Evolutionary conservation across 2,329 filamentous ascomycete genomes (phyloP).

Genomic region (Colletotrichum sp.): DNA sequence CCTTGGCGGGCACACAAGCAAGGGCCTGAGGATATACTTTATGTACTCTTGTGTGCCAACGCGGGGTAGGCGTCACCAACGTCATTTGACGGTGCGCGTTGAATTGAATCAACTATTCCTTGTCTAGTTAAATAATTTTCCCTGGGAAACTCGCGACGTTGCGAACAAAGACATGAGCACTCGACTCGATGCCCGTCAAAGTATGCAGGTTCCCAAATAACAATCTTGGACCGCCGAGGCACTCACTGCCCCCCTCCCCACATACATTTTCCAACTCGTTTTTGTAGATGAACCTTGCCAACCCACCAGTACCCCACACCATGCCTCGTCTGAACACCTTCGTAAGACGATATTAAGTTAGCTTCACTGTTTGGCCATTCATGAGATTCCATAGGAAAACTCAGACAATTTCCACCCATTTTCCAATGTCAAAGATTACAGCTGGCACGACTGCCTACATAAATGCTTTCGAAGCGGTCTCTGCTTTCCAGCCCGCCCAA

Average conservation of each 20-base stretch:
- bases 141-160: background rate
- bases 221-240: background rate
- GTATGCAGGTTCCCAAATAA: background rate
- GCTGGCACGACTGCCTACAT: background rate
- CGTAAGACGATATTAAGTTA: background rate
- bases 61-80: background rate
- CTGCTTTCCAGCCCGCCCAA: background rate
- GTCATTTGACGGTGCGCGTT: background rate
- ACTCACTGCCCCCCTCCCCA: background rate
- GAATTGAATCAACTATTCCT: background rate
- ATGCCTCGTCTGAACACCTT: background rate
- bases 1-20: background rate
- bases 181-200: background rate
- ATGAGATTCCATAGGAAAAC: background rate
- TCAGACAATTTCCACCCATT: background rate
- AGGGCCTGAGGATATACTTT: background rate
- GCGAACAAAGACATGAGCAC: background rate
- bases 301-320: background rate
- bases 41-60: background rate
- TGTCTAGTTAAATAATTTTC: background rate
- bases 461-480: background rate
- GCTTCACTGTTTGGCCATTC: background rate
- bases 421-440: background rate
- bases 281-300: background rate
- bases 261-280: background rate